A percentile compares a stretch with the other conserved stretches of the same genome.
These are phyloP conservation scores for Nidula microcarpa DNA, from an alignment of 768 basidiomycete genomes.

Conservation along the genomic window DNA sequence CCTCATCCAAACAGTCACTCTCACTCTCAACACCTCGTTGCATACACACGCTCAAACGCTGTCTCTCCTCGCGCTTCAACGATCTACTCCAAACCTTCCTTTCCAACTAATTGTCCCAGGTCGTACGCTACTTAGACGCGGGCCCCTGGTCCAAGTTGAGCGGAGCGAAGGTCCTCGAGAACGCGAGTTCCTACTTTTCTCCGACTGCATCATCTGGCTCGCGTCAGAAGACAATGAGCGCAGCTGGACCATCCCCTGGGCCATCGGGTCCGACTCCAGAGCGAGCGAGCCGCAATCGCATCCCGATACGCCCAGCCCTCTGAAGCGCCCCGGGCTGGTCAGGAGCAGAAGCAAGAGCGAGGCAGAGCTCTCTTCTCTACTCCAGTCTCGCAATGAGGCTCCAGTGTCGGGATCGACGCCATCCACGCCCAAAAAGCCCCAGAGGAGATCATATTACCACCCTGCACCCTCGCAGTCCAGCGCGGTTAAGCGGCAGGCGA, in stretches of 20 bases:
- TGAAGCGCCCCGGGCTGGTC: conserved; percentile 25
- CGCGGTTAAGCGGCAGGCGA: conserved; percentile 22
- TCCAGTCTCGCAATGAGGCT: conserved; percentile 1
- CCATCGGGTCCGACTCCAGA: too few relatives aligned
- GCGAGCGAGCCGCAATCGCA: too few relatives aligned
- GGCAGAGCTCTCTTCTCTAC: conserved; percentile 38
- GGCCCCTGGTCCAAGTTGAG: conserved; percentile 55
- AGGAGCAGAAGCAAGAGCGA: conserved; percentile 61
- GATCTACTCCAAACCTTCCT: conserved; percentile 70
- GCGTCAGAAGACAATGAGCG: conserved; percentile 44
- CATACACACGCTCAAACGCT: conserved; percentile 77
- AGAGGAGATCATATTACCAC: conserved; percentile 17
- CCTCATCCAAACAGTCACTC: conserved; percentile 50
- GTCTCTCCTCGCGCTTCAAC: conserved; percentile 73
- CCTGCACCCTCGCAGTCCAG: conserved; percentile 13
- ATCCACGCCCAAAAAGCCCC: conserved; percentile 14
- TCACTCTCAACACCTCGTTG: conserved; percentile 75
- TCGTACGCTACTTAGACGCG: conserved; percentile 72
- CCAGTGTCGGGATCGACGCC: conserved; percentile 1
- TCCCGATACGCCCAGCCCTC: too few relatives aligned
- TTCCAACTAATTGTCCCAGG: conserved; percentile 79
- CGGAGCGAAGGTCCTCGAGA: conserved; percentile 43
- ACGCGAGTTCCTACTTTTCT: conserved; percentile 78
- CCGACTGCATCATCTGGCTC: conserved; percentile 80
- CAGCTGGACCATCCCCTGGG: conserved; percentile 24